These are phyloP conservation scores for Hyaloscypha bicolor DNA, from an alignment of 495 filamentous ascomycete species.

Conservation along the genomic window DNA sequence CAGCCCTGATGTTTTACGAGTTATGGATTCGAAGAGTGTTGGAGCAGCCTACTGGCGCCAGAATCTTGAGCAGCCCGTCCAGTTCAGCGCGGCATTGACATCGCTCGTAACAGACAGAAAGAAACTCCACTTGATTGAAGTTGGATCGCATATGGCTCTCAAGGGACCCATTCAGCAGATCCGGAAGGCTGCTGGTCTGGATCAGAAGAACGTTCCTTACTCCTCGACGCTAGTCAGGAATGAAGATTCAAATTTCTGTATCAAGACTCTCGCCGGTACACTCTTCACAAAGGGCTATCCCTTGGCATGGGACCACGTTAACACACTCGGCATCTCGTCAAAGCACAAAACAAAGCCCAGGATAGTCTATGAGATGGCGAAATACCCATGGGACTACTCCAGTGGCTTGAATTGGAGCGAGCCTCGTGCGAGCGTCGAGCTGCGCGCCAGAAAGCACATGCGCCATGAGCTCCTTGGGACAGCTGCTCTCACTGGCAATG, in stretches of 20 bases:
- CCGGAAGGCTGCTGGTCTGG: neutral
- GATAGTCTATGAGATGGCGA: conserved; percentile 43
- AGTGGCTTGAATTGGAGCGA: conserved; percentile 35
- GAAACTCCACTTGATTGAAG: conserved; percentile 17
- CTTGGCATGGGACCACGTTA: conserved; percentile 46
- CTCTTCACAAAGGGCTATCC: conserved; percentile 45
- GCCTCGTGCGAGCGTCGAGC: conserved; percentile 31
- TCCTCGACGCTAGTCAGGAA: conserved; percentile 43
- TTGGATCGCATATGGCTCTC: conserved; percentile 67
- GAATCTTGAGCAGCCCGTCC: conserved; percentile 54
- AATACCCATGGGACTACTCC: conserved; percentile 41
- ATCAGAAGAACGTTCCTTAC: conserved; percentile 33
- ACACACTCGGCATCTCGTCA: conserved; percentile 28
- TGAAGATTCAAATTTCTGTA: conserved; percentile 46
- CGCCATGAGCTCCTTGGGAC: conserved; percentile 41
- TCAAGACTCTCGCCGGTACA: conserved; percentile 44
- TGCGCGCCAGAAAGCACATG: conserved; percentile 29
- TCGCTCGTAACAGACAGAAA: neutral
- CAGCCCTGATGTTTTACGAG: too few relatives aligned
- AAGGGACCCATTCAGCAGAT: conserved; percentile 61
- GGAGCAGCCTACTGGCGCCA: conserved; percentile 55
- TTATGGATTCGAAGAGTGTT: conserved; percentile 31
- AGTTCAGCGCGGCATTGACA: conserved; percentile 45
- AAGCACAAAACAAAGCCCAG: conserved; percentile 4
- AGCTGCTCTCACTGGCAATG: conserved; percentile 25